phyloP scores from a whole-genome alignment of 1,284 basidiomycete genomes.

The Ustilago curta region DNA sequence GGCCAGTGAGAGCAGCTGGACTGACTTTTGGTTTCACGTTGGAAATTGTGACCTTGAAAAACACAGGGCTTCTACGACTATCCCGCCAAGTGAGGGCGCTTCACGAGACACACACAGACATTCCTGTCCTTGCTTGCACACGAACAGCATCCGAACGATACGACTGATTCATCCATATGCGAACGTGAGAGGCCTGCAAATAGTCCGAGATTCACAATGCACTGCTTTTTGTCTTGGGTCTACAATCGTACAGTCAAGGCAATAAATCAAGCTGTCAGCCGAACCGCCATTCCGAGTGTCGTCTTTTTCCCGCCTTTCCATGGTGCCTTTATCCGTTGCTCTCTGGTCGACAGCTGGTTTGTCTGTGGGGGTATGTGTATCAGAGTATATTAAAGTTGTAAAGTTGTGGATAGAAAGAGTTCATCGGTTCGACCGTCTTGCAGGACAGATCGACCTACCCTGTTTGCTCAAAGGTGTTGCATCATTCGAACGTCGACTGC shows the following conservation, averaged over 20 bases:
- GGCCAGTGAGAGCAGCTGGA: no score
- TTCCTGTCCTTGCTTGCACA: no score
- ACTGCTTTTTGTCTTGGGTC: neutral
- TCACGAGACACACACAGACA: neutral
- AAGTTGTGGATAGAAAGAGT: constrained; percentile 16
- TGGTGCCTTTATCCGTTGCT: no score
- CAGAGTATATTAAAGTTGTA: constrained; percentile 62
- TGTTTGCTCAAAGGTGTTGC: constrained; percentile 22
- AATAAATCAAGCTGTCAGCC: constrained; percentile 4
- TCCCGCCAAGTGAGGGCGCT: constrained; percentile 31
- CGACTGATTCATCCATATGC: neutral
- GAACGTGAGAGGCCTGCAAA: neutral
- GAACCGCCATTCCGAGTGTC: neutral
- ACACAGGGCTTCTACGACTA: constrained; percentile 66
- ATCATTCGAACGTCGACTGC: constrained; percentile 18
- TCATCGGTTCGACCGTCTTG: constrained; percentile 46
- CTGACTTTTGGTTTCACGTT: constrained; percentile 8
- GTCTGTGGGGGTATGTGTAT: constrained; percentile 8
- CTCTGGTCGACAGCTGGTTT: no score
- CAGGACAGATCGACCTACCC: constrained; percentile 47
- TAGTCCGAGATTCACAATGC: neutral
- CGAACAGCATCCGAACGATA: neutral
- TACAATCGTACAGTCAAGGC: neutral
- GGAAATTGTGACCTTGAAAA: neutral
- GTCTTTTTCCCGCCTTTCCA: no score